Conservation (phyloP, 2,329 filamentous ascomycete species). For the Ophiostoma triangulosporum region DNA sequence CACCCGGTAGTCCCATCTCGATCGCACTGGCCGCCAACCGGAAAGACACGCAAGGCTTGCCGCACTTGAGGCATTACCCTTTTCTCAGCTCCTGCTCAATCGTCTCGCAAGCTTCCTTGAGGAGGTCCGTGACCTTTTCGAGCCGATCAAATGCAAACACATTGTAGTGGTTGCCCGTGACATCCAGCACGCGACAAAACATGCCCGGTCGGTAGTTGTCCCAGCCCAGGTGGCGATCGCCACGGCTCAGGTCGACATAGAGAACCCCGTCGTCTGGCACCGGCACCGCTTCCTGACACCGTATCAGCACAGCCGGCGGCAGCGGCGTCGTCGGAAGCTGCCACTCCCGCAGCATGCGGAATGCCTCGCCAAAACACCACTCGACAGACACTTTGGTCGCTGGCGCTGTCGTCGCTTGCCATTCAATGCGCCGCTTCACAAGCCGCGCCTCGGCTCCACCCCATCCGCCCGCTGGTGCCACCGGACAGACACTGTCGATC, state of each 20-base stretch:
- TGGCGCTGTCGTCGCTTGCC: conserved; percentile 17
- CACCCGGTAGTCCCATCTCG: no score
- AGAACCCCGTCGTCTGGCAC: conserved; percentile 16
- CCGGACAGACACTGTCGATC: conserved; percentile 34
- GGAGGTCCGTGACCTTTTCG: conserved; percentile 16
- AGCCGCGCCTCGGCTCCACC: conserved; percentile 15
- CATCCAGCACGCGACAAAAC: conserved; percentile 31
- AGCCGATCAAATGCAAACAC: conserved; percentile 25
- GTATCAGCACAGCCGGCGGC: conserved; percentile 30
- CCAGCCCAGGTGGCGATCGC: conserved; percentile 34
- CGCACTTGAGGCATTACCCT: not conserved
- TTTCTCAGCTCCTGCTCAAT: conserved; percentile 15
- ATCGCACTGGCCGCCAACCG: no score
- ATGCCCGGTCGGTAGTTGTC: conserved; percentile 30
- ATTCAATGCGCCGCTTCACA: conserved; percentile 17
- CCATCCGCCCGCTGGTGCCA: conserved; percentile 7
- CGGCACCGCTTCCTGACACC: conserved; percentile 29
- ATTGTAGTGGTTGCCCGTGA: conserved; percentile 39
- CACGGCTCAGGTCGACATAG: conserved; percentile 31
- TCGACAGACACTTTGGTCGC: conserved; percentile 20
- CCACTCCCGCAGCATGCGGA: conserved; percentile 28
- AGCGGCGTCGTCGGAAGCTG: conserved; percentile 16
- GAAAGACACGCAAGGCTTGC: no score
- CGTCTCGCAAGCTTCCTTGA: conserved; percentile 18
- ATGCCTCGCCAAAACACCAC: conserved; percentile 29